Evolutionary conservation across 129 eudicot genomes (phyloP).

Genomic region (carrot (Daucus carota)): DH1_v3.0 NC_030383.2:5822501-5823000

Average conservation of each 20-base stretch:
- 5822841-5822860: not conserved
- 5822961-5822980: not conserved
- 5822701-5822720: not conserved
- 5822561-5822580: slow-evolving; percentile 44
- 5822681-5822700: slow-evolving; percentile 5
- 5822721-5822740: not conserved
- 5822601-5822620: slow-evolving; percentile 7
- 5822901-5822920: not conserved
- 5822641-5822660: not conserved
- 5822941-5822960: not conserved
- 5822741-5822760: not conserved
- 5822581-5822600: slow-evolving; percentile 33
- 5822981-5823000: not conserved
- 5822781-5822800: not conserved
- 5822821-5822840: not conserved
- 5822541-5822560: slow-evolving; percentile 56
- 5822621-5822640: slow-evolving; percentile 3
- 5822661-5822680: slow-evolving; percentile 7
- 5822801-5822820: not conserved
- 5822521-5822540: slow-evolving; percentile 48
- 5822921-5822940: not conserved
- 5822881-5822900: not conserved
- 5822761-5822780: not conserved
- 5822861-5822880: not conserved
- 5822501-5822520: slow-evolving; percentile 48